phyloP scores from a whole-genome alignment of 2,329 filamentous ascomycete genomes.

The Trichocomaceae sp. region DNA sequence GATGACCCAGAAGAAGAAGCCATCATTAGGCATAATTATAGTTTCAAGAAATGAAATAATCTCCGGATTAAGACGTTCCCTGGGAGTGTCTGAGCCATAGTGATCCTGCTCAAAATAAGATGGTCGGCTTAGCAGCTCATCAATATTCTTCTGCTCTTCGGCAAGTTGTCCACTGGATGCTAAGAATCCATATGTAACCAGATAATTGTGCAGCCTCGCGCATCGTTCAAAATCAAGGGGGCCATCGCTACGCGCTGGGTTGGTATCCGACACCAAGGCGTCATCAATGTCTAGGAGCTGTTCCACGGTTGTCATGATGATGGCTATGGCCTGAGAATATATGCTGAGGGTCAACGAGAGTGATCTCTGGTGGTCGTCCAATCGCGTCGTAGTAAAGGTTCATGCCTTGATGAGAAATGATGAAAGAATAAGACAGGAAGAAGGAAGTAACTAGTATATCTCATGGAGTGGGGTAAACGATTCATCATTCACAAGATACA shows the following conservation, averaged over 20 bases:
- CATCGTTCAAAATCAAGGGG: slow-evolving; percentile 13
- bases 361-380: no score
- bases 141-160: not conserved
- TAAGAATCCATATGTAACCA: slow-evolving; percentile 19
- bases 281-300: slow-evolving; percentile 6
- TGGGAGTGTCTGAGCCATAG: not conserved
- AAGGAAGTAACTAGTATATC: no score
- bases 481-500: no score
- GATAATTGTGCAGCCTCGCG: slow-evolving; percentile 19
- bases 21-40: slow-evolving; percentile 11
- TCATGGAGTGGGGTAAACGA: no score
- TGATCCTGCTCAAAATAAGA: slow-evolving; percentile 9
- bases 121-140: no score
- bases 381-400: no score
- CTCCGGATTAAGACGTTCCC: not conserved
- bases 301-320: not conserved
- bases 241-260: not conserved
- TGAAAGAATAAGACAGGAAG: no score
- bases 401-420: no score
- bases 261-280: not conserved
- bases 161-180: slow-evolving; percentile 11
- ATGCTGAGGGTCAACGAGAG: no score
- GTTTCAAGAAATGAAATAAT: slow-evolving; percentile 14
- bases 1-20: not conserved
- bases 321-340: no score